phyloP scores from a whole-genome alignment of 495 filamentous ascomycete genomes.

The Penicillium ucsense region DNA sequence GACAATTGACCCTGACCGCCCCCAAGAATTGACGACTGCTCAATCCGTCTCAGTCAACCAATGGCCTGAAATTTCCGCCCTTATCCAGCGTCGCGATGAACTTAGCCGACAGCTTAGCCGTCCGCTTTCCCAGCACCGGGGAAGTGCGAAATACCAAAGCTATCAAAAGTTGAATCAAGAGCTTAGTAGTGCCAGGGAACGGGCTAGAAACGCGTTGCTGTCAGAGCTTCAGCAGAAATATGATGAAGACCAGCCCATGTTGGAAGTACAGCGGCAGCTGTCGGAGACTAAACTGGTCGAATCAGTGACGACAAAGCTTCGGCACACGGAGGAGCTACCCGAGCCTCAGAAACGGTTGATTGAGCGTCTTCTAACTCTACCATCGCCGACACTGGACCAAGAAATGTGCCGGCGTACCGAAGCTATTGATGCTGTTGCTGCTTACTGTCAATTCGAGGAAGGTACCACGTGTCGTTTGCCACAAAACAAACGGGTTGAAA shows the following conservation, averaged over 20 bases:
- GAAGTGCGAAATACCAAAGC: slow-evolving; percentile 14
- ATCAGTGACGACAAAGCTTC: slow-evolving; percentile 7
- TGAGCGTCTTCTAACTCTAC: slow-evolving; percentile 19
- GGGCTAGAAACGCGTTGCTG: slow-evolving; percentile 16
- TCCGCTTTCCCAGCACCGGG: slow-evolving; percentile 10
- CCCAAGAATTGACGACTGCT: slow-evolving; percentile 17
- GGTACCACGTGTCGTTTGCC: slow-evolving; percentile 10
- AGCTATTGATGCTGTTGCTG: slow-evolving; percentile 16
- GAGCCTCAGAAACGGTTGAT: slow-evolving; percentile 18
- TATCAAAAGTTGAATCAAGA: slow-evolving; percentile 18
- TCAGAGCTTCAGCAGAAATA: slow-evolving; percentile 17
- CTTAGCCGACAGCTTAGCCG: slow-evolving; percentile 11
- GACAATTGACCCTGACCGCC: slow-evolving; percentile 23
- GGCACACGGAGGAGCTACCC: slow-evolving; percentile 12
- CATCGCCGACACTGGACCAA: slow-evolving; percentile 18
- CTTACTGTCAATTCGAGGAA: slow-evolving; percentile 22
- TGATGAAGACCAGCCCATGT: slow-evolving; percentile 17
- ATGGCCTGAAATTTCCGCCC: slow-evolving; percentile 9
- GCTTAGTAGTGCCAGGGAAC: slow-evolving; percentile 9
- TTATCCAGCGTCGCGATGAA: slow-evolving; percentile 13
- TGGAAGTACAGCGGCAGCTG: slow-evolving; percentile 14
- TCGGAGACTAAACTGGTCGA: slow-evolving; percentile 13
- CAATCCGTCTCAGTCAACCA: slow-evolving; percentile 23
- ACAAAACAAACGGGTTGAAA: slow-evolving; percentile 1
- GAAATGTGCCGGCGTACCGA: slow-evolving; percentile 18